Conservation (phyloP, 2,329 filamentous ascomycete species). For the Nemania abortiva region DNA sequence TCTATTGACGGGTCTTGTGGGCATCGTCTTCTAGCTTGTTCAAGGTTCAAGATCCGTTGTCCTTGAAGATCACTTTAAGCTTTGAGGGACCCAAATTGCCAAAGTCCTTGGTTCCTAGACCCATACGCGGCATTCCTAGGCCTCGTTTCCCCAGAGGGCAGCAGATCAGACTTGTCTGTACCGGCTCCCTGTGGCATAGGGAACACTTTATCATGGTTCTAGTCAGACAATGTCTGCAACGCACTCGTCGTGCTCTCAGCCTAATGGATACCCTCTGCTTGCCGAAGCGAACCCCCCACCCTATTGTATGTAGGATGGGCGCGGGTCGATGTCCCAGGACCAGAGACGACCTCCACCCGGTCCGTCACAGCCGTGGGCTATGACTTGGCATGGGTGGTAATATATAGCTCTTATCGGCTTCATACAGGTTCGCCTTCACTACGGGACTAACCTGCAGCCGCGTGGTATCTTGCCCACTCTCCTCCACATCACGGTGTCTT, state of each 20-base stretch:
- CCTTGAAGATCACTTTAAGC: slow-evolving; percentile 1
- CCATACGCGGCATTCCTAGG: slow-evolving; percentile 12
- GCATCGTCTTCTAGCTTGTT: slow-evolving; percentile 6
- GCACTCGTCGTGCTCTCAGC: slow-evolving; percentile 13
- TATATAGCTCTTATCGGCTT: slow-evolving; percentile 40
- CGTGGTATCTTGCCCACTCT: slow-evolving; percentile 42
- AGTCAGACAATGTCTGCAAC: slow-evolving; percentile 11
- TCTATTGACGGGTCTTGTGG: slow-evolving; percentile 16
- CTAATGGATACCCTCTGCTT: slow-evolving; percentile 30
- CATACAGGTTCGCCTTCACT: slow-evolving; percentile 22
- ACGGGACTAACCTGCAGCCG: slow-evolving; percentile 26
- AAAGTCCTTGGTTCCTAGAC: neutral
- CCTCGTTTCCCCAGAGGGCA: neutral
- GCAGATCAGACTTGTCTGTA: slow-evolving; percentile 5
- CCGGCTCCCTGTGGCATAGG: slow-evolving; percentile 3
- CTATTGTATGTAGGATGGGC: slow-evolving; percentile 22
- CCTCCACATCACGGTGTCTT: slow-evolving; percentile 44
- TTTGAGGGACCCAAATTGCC: neutral
- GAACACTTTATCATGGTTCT: slow-evolving; percentile 8
- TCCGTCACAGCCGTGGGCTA: slow-evolving; percentile 40
- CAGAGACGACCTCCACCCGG: slow-evolving; percentile 37
- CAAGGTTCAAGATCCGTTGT: slow-evolving; percentile 1
- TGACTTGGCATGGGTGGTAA: slow-evolving; percentile 38
- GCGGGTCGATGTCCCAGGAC: slow-evolving; percentile 29
- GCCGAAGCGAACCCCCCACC: slow-evolving; percentile 36